Base-by-base conservation (phyloP, 2,329 filamentous ascomycete genomes). In the Aspergillus hiratsukae region DNA sequence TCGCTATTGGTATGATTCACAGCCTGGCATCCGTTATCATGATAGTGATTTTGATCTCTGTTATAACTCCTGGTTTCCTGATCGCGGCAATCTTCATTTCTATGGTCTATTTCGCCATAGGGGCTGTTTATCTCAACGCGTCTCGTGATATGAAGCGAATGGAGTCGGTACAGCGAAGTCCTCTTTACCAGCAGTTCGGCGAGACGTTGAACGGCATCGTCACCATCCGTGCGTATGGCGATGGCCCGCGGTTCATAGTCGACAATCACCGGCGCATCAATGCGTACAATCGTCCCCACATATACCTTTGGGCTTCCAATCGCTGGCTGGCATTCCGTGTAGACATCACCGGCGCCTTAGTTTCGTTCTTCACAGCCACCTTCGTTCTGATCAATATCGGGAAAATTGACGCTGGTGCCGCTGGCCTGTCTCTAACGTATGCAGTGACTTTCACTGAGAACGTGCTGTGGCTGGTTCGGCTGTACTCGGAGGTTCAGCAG, bases 391-490 rank as follows among this genome's bases (percentile, higher is more conserved):
- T 89, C 49, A 95, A 87, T 66, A 83, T 95, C 27, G 91, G 90
- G 41, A 85, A 79, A 54, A 89, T 97, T 54, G 91, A 97, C 73
- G 86, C 94, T 46, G 94, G 94, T 61, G 89, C 92, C 50, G 94
- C 93, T 31, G 94, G 94, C 78, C 83, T 99, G 60, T 96, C 94
- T 4, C 80, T 99, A 67, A 96, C 91, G 51, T 99, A 99, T 68
- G 94, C 94, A 17, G 90, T 99, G 64, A 93, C 90, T 1, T 99
- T 99, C 68, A 96, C 92, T 0, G 94, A 99, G 73, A 97, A 96
- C 63, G 89, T 99, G 6, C 78, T 99, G 19, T 99, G 94, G 94
- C 86, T 97, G 54, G 92, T 99, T 29, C 87, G 94, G 49, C 81
- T 97, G 14, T 99, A 99, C 72, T 88, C 92, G 0, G 86, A 90